A percentile compares a stretch with the other conserved stretches of the same genome.
Conservation (phyloP, 257 asterid genomes). For the Lavandula angustifolia region DNA sequence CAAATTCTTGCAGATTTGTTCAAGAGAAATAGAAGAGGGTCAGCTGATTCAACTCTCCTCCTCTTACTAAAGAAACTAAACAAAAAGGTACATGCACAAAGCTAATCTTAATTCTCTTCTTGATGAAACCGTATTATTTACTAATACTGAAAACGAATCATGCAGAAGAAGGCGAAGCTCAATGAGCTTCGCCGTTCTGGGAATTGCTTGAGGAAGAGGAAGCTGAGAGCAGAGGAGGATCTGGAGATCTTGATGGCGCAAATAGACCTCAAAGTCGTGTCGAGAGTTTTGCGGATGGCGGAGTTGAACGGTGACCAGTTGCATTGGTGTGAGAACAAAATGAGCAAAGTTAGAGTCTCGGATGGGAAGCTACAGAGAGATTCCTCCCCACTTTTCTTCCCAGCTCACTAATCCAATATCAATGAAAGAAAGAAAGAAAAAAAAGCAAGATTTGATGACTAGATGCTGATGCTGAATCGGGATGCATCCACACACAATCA, state of each 20-base stretch:
- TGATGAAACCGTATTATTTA: no score
- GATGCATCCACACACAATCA: constrained; percentile 19
- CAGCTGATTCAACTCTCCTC: constrained; percentile 65
- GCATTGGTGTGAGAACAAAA: constrained; percentile 92
- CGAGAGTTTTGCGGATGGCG: constrained; percentile 79
- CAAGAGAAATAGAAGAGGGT: constrained; percentile 54
- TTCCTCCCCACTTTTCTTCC: constrained; percentile 86
- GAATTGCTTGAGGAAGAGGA: constrained; percentile 54
- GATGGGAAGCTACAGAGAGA: constrained; percentile 83
- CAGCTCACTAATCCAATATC: constrained; percentile 53
- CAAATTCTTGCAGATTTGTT: constrained; percentile 60
- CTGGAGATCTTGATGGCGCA: constrained; percentile 70
- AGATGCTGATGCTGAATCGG: constrained; percentile 33
- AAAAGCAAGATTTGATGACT: constrained; percentile 28
- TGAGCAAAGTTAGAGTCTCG: constrained; percentile 76
- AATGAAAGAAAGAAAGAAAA: no score
- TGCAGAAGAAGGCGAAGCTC: constrained; percentile 70
- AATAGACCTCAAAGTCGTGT: constrained; percentile 76
- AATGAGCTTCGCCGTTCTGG: constrained; percentile 60
- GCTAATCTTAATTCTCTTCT: no score
- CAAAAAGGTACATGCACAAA: constrained; percentile 49
- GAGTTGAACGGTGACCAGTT: constrained; percentile 68
- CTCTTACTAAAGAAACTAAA: constrained; percentile 66
- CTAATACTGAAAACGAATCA: neutral
- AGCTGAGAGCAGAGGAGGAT: constrained; percentile 51